Evolutionary conservation across 192 early-diverging fungal genomes (phyloP).

Genomic region (Linnemannia hyalina): DNA sequence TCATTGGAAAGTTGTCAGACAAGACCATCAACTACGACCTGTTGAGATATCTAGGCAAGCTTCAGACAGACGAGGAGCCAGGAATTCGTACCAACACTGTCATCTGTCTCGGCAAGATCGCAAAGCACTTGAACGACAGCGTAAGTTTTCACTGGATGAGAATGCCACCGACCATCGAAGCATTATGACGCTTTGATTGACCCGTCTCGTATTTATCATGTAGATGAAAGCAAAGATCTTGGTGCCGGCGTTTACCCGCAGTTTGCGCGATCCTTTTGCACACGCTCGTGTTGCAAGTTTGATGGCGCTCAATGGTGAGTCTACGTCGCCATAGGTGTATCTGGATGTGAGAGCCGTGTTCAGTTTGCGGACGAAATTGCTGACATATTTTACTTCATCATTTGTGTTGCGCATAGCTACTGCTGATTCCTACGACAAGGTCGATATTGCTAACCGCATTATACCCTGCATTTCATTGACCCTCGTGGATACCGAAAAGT

Average conservation of each 20-base stretch:
- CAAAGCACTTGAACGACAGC: conserved; percentile 78
- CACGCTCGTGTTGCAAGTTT: conserved; percentile 89
- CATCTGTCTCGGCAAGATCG: conserved; percentile 95
- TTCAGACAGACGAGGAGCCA: conserved; percentile 92
- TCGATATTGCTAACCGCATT: conserved; percentile 79
- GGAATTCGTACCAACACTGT: conserved; percentile 97
- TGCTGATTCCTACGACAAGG: conserved; percentile 73
- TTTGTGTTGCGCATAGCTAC: conserved; percentile 64
- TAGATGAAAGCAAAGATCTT: conserved; percentile 86
- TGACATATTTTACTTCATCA: not conserved
- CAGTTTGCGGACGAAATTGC: not conserved
- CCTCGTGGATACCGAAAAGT: conserved; percentile 86
- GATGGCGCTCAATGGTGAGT: conserved; percentile 74
- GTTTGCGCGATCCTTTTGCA: conserved; percentile 89
- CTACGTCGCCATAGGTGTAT: no score
- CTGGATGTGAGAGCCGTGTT: not conserved
- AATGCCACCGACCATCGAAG: not conserved
- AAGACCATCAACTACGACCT: conserved; percentile 87
- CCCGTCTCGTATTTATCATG: not conserved
- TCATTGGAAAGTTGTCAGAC: conserved; percentile 75
- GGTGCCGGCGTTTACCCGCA: conserved; percentile 84
- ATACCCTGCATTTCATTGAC: conserved; percentile 79
- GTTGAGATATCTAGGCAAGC: conserved; percentile 87
- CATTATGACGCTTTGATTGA: not conserved
- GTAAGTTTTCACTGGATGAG: conserved; percentile 56